Evolutionary conservation across 352 stramenopile genomes (phyloP).

Genomic region (Globisporangium carolinianum): DNA sequence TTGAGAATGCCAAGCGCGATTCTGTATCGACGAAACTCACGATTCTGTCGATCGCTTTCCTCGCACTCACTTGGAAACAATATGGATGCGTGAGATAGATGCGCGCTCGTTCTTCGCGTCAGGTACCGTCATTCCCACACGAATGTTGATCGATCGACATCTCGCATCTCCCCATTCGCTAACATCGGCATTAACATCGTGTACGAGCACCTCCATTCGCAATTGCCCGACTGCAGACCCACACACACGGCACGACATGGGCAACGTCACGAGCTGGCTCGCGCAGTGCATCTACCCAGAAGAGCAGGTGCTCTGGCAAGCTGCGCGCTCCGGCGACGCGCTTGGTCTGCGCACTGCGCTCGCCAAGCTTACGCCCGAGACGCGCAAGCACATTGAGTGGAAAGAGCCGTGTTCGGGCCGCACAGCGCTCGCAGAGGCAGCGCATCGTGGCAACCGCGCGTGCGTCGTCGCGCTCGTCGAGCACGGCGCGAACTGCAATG

Average conservation of each 20-base stretch:
- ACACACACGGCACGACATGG: slow-evolving; percentile 19
- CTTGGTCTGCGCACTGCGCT: slow-evolving; percentile 25
- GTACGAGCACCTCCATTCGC: too few species aligned
- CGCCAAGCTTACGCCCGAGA: slow-evolving; percentile 29
- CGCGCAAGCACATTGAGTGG: slow-evolving; percentile 43
- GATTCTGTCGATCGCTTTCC: too few species aligned
- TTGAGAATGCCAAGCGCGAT: too few species aligned
- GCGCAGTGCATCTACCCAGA: slow-evolving; percentile 44
- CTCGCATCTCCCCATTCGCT: too few species aligned
- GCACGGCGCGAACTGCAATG: slow-evolving; percentile 43
- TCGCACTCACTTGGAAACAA: too few species aligned
- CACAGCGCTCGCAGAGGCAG: slow-evolving; percentile 38
- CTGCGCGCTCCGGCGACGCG: slow-evolving; percentile 32
- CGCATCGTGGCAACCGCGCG: slow-evolving; percentile 29
- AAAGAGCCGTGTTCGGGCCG: slow-evolving; percentile 38
- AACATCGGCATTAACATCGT: not conserved
- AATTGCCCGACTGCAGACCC: too few species aligned
- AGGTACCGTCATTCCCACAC: too few species aligned
- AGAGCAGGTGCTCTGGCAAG: slow-evolving; percentile 50
- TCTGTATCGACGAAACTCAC: too few species aligned
- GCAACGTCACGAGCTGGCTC: slow-evolving; percentile 40
- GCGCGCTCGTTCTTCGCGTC: too few species aligned
- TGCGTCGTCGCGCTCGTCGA: slow-evolving; percentile 38
- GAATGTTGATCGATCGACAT: too few species aligned
- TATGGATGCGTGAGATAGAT: too few species aligned